phyloP scores from a whole-genome alignment of 352 stramenopile species.

The Hyphochytrium catenoides region DNA sequence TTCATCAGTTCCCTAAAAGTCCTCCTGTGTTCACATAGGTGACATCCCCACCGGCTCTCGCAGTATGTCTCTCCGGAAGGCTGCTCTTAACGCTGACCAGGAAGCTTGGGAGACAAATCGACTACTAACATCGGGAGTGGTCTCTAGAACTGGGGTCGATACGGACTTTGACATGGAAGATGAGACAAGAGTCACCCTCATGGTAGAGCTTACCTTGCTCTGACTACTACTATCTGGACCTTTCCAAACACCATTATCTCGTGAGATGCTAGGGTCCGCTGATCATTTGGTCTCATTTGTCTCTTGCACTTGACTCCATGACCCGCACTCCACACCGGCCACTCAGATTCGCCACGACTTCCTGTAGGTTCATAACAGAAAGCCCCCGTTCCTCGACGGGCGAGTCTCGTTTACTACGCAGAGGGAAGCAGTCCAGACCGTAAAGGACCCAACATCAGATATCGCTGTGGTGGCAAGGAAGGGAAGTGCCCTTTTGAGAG shows the following conservation, averaged over 20 bases:
- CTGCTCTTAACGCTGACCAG: conserved; percentile 83
- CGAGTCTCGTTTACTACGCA: conserved; percentile 83
- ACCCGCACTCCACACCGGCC: too few relatives aligned
- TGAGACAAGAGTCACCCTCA: conserved; percentile 77
- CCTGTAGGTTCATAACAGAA: conserved; percentile 94
- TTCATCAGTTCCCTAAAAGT: not conserved
- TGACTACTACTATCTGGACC: too few relatives aligned
- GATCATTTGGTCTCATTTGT: too few relatives aligned
- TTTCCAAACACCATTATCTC: too few relatives aligned
- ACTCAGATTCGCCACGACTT: too few relatives aligned
- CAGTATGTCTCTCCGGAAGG: conserved; percentile 67
- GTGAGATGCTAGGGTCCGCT: too few relatives aligned
- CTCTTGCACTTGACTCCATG: too few relatives aligned
- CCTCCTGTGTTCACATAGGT: too few relatives aligned
- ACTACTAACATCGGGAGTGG: conserved; percentile 78
- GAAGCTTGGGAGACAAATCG: conserved; percentile 95
- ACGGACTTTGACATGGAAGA: conserved; percentile 80
- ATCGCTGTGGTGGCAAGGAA: conserved; percentile 83
- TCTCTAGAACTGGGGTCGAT: conserved; percentile 31
- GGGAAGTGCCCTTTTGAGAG: conserved; percentile 56
- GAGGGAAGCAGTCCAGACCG: conserved; percentile 78
- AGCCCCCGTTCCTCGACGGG: conserved; percentile 88
- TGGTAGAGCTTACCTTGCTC: too few relatives aligned
- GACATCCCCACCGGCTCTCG: conserved; percentile 6
- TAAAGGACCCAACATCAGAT: conserved; percentile 83